Evolutionary conservation across 2,329 filamentous ascomycete genomes (phyloP).

Genomic region (Kalaharituber pfeilii): DNA sequence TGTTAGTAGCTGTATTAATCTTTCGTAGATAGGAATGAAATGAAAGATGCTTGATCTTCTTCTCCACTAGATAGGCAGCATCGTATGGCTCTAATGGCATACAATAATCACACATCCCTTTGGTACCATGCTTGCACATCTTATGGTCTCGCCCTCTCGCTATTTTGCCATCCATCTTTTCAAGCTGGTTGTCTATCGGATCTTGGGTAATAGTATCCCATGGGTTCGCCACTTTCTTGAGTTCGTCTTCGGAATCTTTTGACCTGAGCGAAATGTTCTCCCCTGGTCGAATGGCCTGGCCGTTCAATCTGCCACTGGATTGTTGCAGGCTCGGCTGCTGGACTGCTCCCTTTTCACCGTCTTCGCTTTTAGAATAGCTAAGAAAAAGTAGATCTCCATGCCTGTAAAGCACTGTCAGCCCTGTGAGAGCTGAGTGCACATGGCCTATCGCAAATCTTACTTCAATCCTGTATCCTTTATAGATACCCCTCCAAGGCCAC

Average conservation of each 20-base stretch:
- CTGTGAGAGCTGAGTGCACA: conserved; percentile 15
- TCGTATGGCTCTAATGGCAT: conserved; percentile 93
- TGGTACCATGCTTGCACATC: conserved; percentile 90
- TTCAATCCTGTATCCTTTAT: conserved; percentile 43
- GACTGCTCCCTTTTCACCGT: conserved; percentile 27
- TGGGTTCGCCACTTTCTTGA: conserved; percentile 48
- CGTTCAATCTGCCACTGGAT: conserved; percentile 51
- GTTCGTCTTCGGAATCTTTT: conserved; percentile 37
- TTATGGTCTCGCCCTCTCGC: conserved; percentile 52
- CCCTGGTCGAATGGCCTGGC: conserved; percentile 51
- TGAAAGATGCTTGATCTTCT: conserved; percentile 96
- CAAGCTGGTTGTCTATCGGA: conserved; percentile 65
- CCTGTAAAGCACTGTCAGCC: conserved; percentile 31
- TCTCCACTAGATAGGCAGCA: conserved; percentile 70
- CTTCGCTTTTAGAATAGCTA: conserved; percentile 44
- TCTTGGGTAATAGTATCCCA: conserved; percentile 91
- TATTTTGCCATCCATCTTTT: conserved; percentile 83
- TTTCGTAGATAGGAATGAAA: conserved; percentile 92
- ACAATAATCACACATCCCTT: conserved; percentile 99
- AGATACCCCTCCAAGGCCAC: conserved; percentile 21
- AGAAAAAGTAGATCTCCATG: conserved; percentile 88
- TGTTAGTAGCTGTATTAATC: conserved; percentile 90
- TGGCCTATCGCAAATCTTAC: conserved; percentile 27
- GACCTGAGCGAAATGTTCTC: conserved; percentile 48
- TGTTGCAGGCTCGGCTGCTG: conserved; percentile 28